A percentile compares a stretch with the other conserved stretches of the same genome.
Evolutionary conservation across 164 flowering plant species (phyloP).

Genomic region (Chimonanthus salicifolius): DNA sequence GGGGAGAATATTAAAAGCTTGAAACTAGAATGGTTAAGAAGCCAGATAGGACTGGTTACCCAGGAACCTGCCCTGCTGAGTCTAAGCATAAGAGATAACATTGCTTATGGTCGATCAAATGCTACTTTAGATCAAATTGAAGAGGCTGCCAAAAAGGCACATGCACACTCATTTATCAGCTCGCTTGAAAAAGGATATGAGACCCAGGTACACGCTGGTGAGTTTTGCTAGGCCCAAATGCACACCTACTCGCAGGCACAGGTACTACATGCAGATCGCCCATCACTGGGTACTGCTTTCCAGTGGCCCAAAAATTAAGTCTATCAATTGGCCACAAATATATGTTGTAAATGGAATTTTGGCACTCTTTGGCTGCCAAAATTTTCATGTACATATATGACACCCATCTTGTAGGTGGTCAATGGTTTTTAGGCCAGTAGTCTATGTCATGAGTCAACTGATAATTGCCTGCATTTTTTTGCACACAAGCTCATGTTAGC

Average conservation of each 20-base stretch:
- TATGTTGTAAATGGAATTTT: neutral
- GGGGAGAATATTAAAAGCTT: constrained; percentile 89
- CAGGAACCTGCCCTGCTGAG: constrained; percentile 97
- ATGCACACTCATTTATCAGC: constrained; percentile 94
- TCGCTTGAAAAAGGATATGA: constrained; percentile 89
- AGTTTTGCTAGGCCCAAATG: neutral
- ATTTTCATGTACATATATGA: too few relatives aligned
- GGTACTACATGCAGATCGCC: neutral
- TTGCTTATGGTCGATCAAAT: constrained; percentile 84
- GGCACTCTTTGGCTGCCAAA: neutral
- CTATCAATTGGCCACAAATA: neutral
- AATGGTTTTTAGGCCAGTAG: neutral
- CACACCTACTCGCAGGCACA: neutral
- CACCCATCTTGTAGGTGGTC: too few relatives aligned
- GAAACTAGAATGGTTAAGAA: constrained; percentile 88
- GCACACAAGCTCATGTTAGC: neutral
- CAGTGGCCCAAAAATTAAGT: neutral
- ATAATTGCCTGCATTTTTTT: neutral
- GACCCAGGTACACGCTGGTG: constrained; percentile 54
- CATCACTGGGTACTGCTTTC: neutral
- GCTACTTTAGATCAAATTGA: constrained; percentile 83
- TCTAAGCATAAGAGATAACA: constrained; percentile 89
- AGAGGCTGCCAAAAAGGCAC: constrained; percentile 98
- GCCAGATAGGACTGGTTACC: constrained; percentile 92
- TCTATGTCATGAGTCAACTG: neutral